Conservation (phyloP, 2,329 filamentous ascomycete species). For the Colletotrichum coccodes region DNA sequence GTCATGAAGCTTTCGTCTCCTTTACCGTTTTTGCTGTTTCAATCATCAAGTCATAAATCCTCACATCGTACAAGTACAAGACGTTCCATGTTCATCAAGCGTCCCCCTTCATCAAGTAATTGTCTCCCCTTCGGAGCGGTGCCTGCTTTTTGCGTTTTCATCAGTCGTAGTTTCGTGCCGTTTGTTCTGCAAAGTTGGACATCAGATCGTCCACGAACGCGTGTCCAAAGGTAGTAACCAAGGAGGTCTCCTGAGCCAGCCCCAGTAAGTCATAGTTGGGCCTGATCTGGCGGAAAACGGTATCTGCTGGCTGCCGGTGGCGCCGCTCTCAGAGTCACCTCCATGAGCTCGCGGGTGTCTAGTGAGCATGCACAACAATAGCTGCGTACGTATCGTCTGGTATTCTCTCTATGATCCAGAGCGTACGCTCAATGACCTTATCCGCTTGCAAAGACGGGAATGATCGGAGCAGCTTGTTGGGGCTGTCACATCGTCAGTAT, state of each 20-base stretch:
- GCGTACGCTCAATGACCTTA: conserved; percentile 84
- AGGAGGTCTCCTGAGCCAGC: background rate
- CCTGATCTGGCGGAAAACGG: too few relatives aligned
- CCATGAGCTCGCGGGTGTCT: background rate
- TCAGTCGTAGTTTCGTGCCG: background rate
- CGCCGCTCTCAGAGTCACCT: background rate
- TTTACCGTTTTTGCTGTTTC: background rate
- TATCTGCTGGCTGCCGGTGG: background rate
- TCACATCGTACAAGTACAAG: conserved; percentile 2
- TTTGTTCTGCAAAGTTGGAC: background rate
- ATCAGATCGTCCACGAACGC: background rate
- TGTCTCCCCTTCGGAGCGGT: background rate
- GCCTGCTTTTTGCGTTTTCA: background rate
- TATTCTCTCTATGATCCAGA: conserved; percentile 89
- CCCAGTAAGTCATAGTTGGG: too few relatives aligned
- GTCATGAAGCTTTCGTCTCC: background rate
- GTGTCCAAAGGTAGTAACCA: background rate
- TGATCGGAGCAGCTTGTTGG: conserved; percentile 89
- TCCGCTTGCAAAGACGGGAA: conserved; percentile 87
- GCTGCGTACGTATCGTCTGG: conserved; percentile 91
- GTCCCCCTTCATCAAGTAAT: background rate
- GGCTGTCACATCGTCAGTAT: conserved; percentile 62
- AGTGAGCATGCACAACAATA: conserved; percentile 83
- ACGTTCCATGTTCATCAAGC: background rate
- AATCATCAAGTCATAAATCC: conserved; percentile 12